Base-by-base conservation (phyloP, 164 flowering plant species). In the Magnolia sinica region DNA sequence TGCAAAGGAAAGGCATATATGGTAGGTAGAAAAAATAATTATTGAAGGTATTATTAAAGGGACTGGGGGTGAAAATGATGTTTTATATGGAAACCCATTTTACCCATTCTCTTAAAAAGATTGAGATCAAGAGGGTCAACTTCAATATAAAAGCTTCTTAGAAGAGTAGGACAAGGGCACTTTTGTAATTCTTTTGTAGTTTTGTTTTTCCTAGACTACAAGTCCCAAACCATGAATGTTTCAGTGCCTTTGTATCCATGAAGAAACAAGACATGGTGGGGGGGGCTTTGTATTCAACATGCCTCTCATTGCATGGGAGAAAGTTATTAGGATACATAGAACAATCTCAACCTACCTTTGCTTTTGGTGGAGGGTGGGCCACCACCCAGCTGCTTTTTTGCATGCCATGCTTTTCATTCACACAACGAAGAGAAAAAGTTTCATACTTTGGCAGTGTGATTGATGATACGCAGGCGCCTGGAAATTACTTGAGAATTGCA, bases 201-300 rank as follows among this genome's bases (percentile, higher is more conserved):
- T 50, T 16, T 71, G 61, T 50, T 49, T 49, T 50, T 50, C 27
- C 73, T 71, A 71, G 55, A 71, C 31, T 71, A 18, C 73, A 71
- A 71, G 18, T 49, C 59, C 73, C 73, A 71, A 37, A 71, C 55
- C 59, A 71, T 71, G 51, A 71, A 49, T 49, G 19, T 71, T 71
- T 20, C 73, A 71, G 55, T 13, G 73, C 73, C 31, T 24, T 10
- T 71, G 55, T 71, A 16, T 50, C 59, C 58, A 71, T 8, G 59
- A 71, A 50, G 61, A 71, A 70, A 71, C 50, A 2, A 37, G 73
- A 50, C 72, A 31, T 69, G 72, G 72, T 69, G 72, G 72, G 72
- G 71, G 72, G 50, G n/a, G 7, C 20, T 69, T 49, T 8, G 27
- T 50, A 20, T 37, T 71, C 58, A 71, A 71, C 13, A 71, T 3